Percentiles rank a stretch among this genome's conserved stretches.
These are phyloP conservation scores for Takashimella tepidaria DNA, from an alignment of 1,284 basidiomycete genomes.

Conservation along the genomic window DNA sequence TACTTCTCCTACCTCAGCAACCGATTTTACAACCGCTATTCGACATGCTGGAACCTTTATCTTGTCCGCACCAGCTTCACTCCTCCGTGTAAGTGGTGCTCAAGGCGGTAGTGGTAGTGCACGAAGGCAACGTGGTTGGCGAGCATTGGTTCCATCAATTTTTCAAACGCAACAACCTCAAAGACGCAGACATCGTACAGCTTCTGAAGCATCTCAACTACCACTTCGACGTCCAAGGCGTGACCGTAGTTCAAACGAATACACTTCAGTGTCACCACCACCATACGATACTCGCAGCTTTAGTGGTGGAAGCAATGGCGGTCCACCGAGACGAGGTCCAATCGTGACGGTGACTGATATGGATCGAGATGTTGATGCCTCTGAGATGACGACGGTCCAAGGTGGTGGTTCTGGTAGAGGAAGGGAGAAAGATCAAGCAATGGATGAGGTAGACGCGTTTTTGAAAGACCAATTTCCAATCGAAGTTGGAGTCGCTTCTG, in stretches of 20 bases:
- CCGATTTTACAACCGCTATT: constrained; percentile 30
- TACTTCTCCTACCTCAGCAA: constrained; percentile 10
- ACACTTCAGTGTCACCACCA: constrained; percentile 15
- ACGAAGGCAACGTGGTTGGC: constrained; percentile 27
- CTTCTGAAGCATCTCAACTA: constrained; percentile 37
- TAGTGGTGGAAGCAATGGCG: constrained; percentile 2
- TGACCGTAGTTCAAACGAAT: constrained; percentile 6
- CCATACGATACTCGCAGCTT: constrained; percentile 17
- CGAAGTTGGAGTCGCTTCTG: neutral
- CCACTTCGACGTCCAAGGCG: constrained; percentile 22
- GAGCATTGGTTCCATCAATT: constrained; percentile 45
- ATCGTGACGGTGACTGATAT: neutral
- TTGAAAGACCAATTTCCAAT: constrained; percentile 13
- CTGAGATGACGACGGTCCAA: no score
- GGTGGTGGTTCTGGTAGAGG: neutral
- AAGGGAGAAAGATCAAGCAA: constrained; percentile 9
- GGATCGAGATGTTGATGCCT: neutral
- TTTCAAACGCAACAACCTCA: constrained; percentile 24
- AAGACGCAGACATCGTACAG: constrained; percentile 30
- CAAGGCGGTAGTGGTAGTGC: no score
- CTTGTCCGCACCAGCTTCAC: constrained; percentile 38
- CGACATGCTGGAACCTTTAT: constrained; percentile 39
- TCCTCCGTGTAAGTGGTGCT: constrained; percentile 18
- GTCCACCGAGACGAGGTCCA: neutral
- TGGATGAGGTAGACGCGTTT: constrained; percentile 36